Base-by-base conservation (phyloP, 179 eudicot species). In the Patellifolia procumbens region DNA sequence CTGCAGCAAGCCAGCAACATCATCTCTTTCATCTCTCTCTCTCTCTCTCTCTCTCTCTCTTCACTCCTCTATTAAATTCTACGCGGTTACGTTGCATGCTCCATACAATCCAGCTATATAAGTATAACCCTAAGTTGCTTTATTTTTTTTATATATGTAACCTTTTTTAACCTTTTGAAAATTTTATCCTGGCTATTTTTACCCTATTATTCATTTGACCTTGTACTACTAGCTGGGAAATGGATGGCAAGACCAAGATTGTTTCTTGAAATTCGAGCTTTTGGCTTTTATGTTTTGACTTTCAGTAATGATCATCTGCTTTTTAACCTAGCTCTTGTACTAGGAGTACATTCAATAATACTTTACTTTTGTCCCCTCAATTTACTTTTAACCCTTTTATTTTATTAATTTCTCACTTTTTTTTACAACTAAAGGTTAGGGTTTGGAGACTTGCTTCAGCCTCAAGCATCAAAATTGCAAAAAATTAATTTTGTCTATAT, bases 61-160 rank as follows among this genome's bases (percentile, higher is more conserved):
- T 68, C 24, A 39, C 9, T 39, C 7, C 55, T 32, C 53, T 68
- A 31, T 43, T 68, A 24, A 68, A 68, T 68, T 43, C n/a, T 15
- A 68, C 71, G 71, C 71, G 71, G 55, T 68, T 68, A 68, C 71
- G 71, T 68, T 68, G 71, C 71, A 68, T 68, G 71, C 55, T 68
- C 31, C 53, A 64, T 68, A 15, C 71, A 45, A 22, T 19, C 0
- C 3, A 19, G 16, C 12, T 22, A 22, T 68, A 68, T n/a, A n/a
- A n/a, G n/a, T n/a, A n/a, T n/a, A n/a, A n/a, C 4, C 52, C 46
- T 65, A 65, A 65, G 70, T 49, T 45, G 45, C 22, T 10, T 60
- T 60, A 28, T 45, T 26, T 26, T 43, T n/a, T 20, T n/a, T n/a
- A n/a, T n/a, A n/a, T n/a, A n/a, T n/a, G n/a, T n/a, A n/a, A 9